These are phyloP conservation scores for Paraconiothyrium brasiliense DNA, from an alignment of 2,329 filamentous ascomycete species.

Conservation along the genomic window DNA sequence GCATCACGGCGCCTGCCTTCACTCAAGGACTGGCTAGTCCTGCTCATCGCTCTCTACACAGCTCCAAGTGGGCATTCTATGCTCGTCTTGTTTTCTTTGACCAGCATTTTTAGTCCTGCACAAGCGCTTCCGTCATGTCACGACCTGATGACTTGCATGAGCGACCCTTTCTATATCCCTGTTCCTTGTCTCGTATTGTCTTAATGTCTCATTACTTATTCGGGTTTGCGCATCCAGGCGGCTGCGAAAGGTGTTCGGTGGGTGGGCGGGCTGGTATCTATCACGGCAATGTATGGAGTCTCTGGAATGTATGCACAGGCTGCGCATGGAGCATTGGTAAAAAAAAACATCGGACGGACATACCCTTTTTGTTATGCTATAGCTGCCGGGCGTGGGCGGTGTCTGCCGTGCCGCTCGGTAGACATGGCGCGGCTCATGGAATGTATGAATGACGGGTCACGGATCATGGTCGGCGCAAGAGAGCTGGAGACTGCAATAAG, in stretches of 20 bases:
- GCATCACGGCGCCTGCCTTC: not conserved
- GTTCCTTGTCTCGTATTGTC: slow-evolving; percentile 26
- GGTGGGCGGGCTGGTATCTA: slow-evolving; percentile 2
- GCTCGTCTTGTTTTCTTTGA: slow-evolving; percentile 21
- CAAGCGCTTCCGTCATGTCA: slow-evolving; percentile 31
- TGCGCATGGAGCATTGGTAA: slow-evolving; percentile 45
- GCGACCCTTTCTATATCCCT: slow-evolving; percentile 26
- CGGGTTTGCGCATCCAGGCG: slow-evolving; percentile 26
- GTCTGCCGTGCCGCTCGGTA: slow-evolving; percentile 16
- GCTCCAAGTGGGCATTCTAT: slow-evolving; percentile 6
- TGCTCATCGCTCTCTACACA: slow-evolving; percentile 7
- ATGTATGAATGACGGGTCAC: slow-evolving; percentile 44
- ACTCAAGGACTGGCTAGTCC: not conserved
- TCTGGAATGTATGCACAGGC: slow-evolving; percentile 17
- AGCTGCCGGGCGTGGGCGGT: slow-evolving; percentile 16
- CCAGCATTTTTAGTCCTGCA: slow-evolving; percentile 41
- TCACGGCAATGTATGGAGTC: slow-evolving; percentile 9
- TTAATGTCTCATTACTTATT: slow-evolving; percentile 24
- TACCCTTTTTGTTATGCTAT: slow-evolving; percentile 39
- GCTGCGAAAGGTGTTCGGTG: slow-evolving; percentile 34
- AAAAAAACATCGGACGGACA: slow-evolving; percentile 30
- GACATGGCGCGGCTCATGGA: slow-evolving; percentile 26
- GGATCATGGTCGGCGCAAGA: slow-evolving; percentile 25
- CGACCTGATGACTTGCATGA: slow-evolving; percentile 38
- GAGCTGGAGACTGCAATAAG: slow-evolving; percentile 15